Base-by-base conservation (phyloP, 805 yeast genomes). In the Wickerhamomyces rabaulensis region DNA sequence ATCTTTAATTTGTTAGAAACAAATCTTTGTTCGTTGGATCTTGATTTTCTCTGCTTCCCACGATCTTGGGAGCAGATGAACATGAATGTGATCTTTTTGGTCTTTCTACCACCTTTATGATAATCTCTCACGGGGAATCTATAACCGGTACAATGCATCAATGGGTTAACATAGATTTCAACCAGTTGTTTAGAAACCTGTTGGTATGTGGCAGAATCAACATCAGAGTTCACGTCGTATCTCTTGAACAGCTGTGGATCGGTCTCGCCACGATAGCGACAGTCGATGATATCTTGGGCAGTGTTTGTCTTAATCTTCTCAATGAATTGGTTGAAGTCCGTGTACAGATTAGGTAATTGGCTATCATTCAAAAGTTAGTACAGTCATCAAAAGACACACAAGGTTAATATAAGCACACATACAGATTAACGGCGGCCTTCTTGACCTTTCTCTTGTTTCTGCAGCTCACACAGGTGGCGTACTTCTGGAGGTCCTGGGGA, bases 21-120 rank as follows among this genome's bases (percentile, higher is more conserved):
- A 27, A 56, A 63, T 43, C 74, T 61, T 45, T 68, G 66, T 40
- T 67, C 59, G 8, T 62, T 67, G 38, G 74, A 66, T 45, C 76
- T 56, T 10, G 74, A 66, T 48, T 67, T 69, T 42, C 77, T 63
- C 47, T 71, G 73, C 21, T 70, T 63, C n/a, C 61, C 52, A 41
- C 60, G 63, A 48, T 73, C 77, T 45, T 73, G 76, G 3, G 74
- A 68, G 47, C 77, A 73, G 25, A 73, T 65, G 47, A 68, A 73
- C 68, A 66, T 69, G 63, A 74, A 71, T 1, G 73, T 61, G 35
- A 71, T 62, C 49, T 69, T 71, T 44, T 69, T 70, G 8, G 69
- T 57, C 48, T 66, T 68, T 35, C 67, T 59, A 6, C 73, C 72
- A 31, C 70, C 71, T 53, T 71, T 69, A 51, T 73, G 77, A 50